Evolutionary conservation across 208 protist species (phyloP), one percentile per base, ranked within the genome.

Genomic region (Sergeia podlipaevii): DNA sequence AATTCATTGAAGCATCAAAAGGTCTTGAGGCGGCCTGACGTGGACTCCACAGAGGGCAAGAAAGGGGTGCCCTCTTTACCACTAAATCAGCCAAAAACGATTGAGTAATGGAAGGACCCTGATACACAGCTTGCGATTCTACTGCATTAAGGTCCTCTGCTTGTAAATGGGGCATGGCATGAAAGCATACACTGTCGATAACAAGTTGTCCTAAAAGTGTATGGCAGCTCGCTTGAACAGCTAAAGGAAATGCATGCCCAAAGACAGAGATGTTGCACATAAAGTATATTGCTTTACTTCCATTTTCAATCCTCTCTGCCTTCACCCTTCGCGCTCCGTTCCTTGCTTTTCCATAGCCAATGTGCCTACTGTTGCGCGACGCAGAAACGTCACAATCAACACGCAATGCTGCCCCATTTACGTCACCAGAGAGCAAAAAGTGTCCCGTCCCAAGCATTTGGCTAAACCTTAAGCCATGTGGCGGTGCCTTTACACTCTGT

Each of bases 81-180:
- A 60, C 10, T 28, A 24, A 33, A 17, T 78, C 70, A 21, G 71
- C 59, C 18, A 86, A 49, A 15, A 47, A 52, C 10, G 49, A 49
- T 42, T 86, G 78, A 3, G 55, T 86, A 29, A 81, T 38, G 48
- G 68, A 51, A 6, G 78, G 78, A 2, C 78, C 78, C 18, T 67
- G 60, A 42, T 86, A 86, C 1, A 50, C 15, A 3, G 74, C 44
- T 29, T 80, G 62, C 13, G 50, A 37, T n/a, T 34, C 32, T 4
- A 43, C 27, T 33, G 28, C 18, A 30, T 65, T 60, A 1, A 56
- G 46, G 10, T 62, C 69, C 47, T 74, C 64, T n/a, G 37, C 33
- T 13, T 46, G 50, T 10, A 52, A 3, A 13, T 45, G 3, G 1
- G 37, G 48, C 0, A 43, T 57, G 28, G 32, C 37, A 27, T 55